phyloP scores from a whole-genome alignment of 1,284 basidiomycete species.

The Cerioporus squamosus region DNA sequence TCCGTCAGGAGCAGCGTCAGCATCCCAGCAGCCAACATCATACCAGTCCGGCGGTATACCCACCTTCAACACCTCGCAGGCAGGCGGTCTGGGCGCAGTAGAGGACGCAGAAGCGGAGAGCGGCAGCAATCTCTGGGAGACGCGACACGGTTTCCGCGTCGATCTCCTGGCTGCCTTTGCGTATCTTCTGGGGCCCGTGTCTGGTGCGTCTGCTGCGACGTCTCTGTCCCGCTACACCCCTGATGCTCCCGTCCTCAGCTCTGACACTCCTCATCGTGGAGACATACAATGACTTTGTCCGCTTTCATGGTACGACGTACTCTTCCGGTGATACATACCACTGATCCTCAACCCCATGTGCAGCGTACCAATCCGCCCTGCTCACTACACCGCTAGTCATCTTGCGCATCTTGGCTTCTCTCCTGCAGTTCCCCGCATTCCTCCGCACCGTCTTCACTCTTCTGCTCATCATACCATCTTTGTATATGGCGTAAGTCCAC shows the following conservation, averaged over 20 bases:
- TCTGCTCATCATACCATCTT: conserved; percentile 42
- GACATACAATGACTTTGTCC: conserved; percentile 80
- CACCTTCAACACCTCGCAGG: conserved; percentile 54
- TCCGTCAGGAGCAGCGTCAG: conserved; percentile 40
- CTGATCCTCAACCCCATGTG: background rate
- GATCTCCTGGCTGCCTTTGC: conserved; percentile 71
- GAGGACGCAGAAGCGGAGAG: conserved; percentile 53
- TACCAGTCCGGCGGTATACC: conserved; percentile 77
- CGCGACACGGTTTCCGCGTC: conserved; percentile 69
- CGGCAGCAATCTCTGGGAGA: conserved; percentile 72
- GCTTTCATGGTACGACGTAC: conserved; percentile 69
- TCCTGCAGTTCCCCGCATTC: conserved; percentile 54
- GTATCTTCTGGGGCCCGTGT: conserved; percentile 75
- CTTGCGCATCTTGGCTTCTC: conserved; percentile 60
- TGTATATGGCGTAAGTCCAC: conserved; percentile 62
- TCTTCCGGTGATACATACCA: too few relatives aligned
- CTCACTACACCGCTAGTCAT: conserved; percentile 69
- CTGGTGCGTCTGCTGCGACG: conserved; percentile 55
- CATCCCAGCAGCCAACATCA: conserved; percentile 43
- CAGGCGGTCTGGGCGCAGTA: conserved; percentile 41
- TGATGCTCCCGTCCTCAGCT: conserved; percentile 43
- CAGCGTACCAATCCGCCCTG: conserved; percentile 83
- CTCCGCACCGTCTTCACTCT: conserved; percentile 51
- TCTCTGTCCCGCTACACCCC: background rate
- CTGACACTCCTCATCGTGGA: conserved; percentile 73